phyloP scores from a whole-genome alignment of 2,329 filamentous ascomycete genomes.

The Fusarium newnesense region DNA sequence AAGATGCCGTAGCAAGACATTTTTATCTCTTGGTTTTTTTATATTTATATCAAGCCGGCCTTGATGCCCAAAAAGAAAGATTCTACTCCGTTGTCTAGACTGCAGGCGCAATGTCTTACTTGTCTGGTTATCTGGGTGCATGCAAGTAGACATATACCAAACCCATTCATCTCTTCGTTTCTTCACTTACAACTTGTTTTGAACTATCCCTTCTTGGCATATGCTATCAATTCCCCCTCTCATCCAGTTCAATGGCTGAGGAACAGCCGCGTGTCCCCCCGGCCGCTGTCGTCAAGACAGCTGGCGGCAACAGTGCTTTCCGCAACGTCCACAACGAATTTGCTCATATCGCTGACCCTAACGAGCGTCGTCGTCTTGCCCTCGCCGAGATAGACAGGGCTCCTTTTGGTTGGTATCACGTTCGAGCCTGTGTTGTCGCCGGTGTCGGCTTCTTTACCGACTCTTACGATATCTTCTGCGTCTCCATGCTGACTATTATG shows the following conservation, averaged over 20 bases:
- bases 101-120: not conserved
- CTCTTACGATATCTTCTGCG: constrained; percentile 84
- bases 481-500: constrained; percentile 78
- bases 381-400: constrained; percentile 86
- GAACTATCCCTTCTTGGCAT: not conserved
- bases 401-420: constrained; percentile 85
- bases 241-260: not conserved
- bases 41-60: not conserved
- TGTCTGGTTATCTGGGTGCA: not conserved
- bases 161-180: not conserved
- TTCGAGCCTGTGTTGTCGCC: constrained; percentile 79
- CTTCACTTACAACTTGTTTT: not conserved
- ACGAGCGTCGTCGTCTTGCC: constrained; percentile 81
- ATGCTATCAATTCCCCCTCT: not conserved
- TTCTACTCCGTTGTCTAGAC: not conserved
- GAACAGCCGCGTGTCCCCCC: not conserved
- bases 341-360: constrained; percentile 71
- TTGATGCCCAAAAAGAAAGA: not conserved
- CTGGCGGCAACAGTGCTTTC: constrained; percentile 75
- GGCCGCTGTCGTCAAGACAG: constrained; percentile 55
- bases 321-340: constrained; percentile 84
- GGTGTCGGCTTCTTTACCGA: constrained; percentile 92
- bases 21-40: not conserved
- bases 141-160: not conserved
- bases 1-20: not conserved